Evolutionary conservation across 371 early-diverging fungal genomes (phyloP).

Genomic region (Mucor circinelloides): DNA sequence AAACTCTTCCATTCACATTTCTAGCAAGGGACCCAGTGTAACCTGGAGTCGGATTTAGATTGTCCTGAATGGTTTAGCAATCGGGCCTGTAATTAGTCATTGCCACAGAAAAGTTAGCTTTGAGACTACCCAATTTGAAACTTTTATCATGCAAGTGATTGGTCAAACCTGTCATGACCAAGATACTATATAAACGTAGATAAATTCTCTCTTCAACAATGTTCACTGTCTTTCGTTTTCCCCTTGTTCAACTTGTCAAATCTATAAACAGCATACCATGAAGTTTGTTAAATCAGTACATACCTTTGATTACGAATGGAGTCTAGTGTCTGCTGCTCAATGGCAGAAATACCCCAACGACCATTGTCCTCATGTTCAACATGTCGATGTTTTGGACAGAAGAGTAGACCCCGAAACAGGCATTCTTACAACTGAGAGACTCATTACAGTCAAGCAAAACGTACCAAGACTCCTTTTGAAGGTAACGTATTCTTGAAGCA

Average conservation of each 20-base stretch:
- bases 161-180: neutral
- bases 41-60: neutral
- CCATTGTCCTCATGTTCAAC: conserved; percentile 85
- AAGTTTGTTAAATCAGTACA: conserved; percentile 77
- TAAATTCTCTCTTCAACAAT: neutral
- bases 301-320: conserved; percentile 80
- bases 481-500: conserved; percentile 33
- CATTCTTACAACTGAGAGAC: conserved; percentile 84
- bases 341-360: conserved; percentile 98
- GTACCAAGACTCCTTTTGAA: conserved; percentile 76
- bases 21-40: neutral
- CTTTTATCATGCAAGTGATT: neutral
- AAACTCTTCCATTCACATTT: neutral
- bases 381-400: conserved; percentile 87
- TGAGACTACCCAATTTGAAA: neutral
- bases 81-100: too few relatives aligned
- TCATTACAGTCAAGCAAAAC: conserved; percentile 87
- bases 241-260: neutral
- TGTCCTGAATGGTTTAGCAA: neutral
- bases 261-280: conserved; percentile 45
- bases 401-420: conserved; percentile 83
- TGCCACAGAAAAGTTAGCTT: too few relatives aligned
- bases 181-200: neutral
- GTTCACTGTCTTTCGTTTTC: neutral
- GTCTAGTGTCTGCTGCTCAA: conserved; percentile 85